phyloP scores from a whole-genome alignment of 2,329 filamentous ascomycete genomes.

The Nothopassalora personata region DNA sequence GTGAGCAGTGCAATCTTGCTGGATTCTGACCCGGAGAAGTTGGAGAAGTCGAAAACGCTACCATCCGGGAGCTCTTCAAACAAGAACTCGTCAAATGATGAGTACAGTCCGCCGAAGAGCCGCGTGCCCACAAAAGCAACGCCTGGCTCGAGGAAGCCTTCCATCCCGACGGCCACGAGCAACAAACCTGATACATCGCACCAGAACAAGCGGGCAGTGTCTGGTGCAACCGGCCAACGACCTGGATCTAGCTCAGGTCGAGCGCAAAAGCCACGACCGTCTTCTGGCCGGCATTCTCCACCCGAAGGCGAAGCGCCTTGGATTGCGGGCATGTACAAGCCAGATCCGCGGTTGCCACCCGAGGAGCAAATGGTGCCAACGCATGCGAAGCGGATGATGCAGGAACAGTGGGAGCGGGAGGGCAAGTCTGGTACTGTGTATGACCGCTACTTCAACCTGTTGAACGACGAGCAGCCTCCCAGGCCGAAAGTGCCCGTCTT shows the following conservation, averaged over 20 bases:
- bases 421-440: constrained; percentile 80
- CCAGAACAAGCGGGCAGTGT: constrained; percentile 7
- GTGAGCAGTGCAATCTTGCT: constrained; percentile 49
- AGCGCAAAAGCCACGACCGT: constrained; percentile 36
- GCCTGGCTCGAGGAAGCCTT: constrained; percentile 23
- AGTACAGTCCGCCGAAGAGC: constrained; percentile 36
- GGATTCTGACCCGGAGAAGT: constrained; percentile 41
- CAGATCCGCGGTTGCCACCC: constrained; percentile 85
- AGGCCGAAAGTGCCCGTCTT: constrained; percentile 36
- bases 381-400: constrained; percentile 81
- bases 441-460: constrained; percentile 77
- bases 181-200: constrained; percentile 19
- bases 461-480: constrained; percentile 59
- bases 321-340: constrained; percentile 91
- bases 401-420: constrained; percentile 92
- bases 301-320: constrained; percentile 95
- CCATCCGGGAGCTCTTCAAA: constrained; percentile 34
- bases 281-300: constrained; percentile 61
- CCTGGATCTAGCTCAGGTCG: constrained; percentile 23
- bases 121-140: constrained; percentile 36
- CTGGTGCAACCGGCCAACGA: constrained; percentile 6
- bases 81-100: constrained; percentile 16
- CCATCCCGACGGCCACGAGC: constrained; percentile 6
- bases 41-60: constrained; percentile 29
- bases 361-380: constrained; percentile 95